These are phyloP conservation scores for Aspergillus brasiliensis DNA, from an alignment of 2,329 filamentous ascomycete species.

Conservation along the genomic window DNA sequence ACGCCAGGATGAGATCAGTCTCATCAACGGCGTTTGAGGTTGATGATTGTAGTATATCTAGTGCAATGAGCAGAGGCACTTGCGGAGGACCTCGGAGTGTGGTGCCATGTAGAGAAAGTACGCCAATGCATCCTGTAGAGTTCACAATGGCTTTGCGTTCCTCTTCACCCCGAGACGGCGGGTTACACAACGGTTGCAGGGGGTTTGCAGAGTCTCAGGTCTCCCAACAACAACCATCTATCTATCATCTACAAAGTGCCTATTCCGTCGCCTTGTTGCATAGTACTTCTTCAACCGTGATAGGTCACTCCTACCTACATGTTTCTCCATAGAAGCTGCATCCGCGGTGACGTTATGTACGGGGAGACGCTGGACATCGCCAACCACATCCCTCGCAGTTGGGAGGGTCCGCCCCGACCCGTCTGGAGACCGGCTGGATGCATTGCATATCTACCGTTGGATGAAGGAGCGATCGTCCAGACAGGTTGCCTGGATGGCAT, in stretches of 20 bases:
- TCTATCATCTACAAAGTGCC: background rate
- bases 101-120: background rate
- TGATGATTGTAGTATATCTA: background rate
- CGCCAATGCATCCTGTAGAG: background rate
- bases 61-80: background rate
- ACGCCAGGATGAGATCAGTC: constrained; percentile 9
- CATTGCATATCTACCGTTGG: background rate
- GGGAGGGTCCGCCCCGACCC: constrained; percentile 16
- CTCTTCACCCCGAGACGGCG: background rate
- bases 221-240: background rate
- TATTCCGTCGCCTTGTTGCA: background rate
- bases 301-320: background rate
- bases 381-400: background rate
- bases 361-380: constrained; percentile 6
- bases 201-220: background rate
- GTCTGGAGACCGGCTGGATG: constrained; percentile 4
- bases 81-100: too few relatives aligned
- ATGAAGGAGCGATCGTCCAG: background rate
- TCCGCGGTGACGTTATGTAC: constrained; percentile 7
- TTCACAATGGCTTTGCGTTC: background rate
- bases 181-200: constrained; percentile 3
- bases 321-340: background rate
- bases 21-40: background rate
- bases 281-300: background rate
- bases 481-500: background rate